Conservation (phyloP, 306 rosid genomes). For the Boehmeria nivea region DNA sequence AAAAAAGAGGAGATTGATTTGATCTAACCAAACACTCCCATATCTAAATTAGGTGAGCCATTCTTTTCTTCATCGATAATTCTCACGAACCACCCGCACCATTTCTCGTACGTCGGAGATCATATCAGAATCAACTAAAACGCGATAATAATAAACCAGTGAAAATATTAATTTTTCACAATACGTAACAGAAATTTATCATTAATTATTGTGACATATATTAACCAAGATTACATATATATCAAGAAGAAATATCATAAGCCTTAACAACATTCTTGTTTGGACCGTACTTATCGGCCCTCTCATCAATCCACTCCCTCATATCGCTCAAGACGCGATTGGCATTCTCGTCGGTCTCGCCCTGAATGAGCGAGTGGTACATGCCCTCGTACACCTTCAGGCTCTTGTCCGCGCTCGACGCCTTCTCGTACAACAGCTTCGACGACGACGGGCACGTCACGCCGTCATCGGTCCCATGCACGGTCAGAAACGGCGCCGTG, state of each 20-base stretch:
- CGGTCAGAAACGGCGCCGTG: conserved; percentile 75
- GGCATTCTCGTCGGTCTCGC: conserved; percentile 78
- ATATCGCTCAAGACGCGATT: conserved; percentile 60
- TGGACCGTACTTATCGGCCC: conserved; percentile 47
- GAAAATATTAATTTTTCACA: too few relatives aligned
- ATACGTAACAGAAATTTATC: too few relatives aligned
- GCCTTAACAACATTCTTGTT: not conserved
- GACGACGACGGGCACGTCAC: conserved; percentile 89
- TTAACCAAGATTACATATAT: not conserved
- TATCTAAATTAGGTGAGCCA: too few relatives aligned
- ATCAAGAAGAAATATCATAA: not conserved
- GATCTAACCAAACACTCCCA: too few relatives aligned
- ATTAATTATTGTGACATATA: too few relatives aligned
- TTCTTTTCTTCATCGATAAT: too few relatives aligned
- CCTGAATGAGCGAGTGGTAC: conserved; percentile 91
- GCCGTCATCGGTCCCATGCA: conserved; percentile 75
- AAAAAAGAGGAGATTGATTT: too few relatives aligned
- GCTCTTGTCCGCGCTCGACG: conserved; percentile 64
- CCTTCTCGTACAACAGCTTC: conserved; percentile 64
- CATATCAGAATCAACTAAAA: too few relatives aligned
- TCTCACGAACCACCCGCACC: too few relatives aligned
- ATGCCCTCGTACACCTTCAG: conserved; percentile 88
- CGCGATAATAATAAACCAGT: too few relatives aligned
- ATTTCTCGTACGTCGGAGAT: too few relatives aligned
- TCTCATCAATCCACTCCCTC: conserved; percentile 86